phyloP scores from a whole-genome alignment of 768 basidiomycete species.

The Suillus fuscotomentosus region DNA sequence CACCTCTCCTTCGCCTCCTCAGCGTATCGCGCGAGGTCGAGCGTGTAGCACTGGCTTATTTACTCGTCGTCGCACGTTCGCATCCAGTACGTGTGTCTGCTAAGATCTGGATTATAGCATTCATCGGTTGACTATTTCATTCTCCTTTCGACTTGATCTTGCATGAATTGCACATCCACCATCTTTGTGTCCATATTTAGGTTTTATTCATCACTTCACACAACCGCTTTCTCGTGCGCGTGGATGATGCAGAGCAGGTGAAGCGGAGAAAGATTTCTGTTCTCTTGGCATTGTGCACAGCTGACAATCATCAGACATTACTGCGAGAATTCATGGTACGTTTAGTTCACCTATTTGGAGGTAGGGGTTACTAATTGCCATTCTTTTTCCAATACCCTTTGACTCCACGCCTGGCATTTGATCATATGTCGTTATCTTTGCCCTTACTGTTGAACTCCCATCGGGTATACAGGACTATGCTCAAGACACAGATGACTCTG shows the following conservation, averaged over 20 bases:
- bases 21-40: slow-evolving; percentile 69
- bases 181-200: background rate
- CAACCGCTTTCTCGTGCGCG: slow-evolving; percentile 65
- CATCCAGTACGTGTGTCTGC: slow-evolving; percentile 53
- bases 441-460: background rate
- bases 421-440: background rate
- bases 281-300: slow-evolving; percentile 61
- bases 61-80: slow-evolving; percentile 62
- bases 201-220: slow-evolving; percentile 60
- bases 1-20: slow-evolving; percentile 75
- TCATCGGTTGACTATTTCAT: slow-evolving; percentile 1
- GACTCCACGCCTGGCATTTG: background rate
- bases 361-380: background rate
- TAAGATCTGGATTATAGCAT: no score
- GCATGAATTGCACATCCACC: no score
- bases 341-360: slow-evolving; percentile 9
- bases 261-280: slow-evolving; percentile 78
- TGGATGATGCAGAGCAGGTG: slow-evolving; percentile 61
- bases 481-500: slow-evolving; percentile 69
- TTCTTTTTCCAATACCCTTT: background rate
- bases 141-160: slow-evolving; percentile 36
- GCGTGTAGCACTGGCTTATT: slow-evolving; percentile 70
- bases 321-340: slow-evolving; percentile 84
- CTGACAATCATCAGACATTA: slow-evolving; percentile 67
- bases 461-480: slow-evolving; percentile 62